phyloP scores from a whole-genome alignment of 371 early-diverging fungal genomes.

The Mortierella sp. region DNA sequence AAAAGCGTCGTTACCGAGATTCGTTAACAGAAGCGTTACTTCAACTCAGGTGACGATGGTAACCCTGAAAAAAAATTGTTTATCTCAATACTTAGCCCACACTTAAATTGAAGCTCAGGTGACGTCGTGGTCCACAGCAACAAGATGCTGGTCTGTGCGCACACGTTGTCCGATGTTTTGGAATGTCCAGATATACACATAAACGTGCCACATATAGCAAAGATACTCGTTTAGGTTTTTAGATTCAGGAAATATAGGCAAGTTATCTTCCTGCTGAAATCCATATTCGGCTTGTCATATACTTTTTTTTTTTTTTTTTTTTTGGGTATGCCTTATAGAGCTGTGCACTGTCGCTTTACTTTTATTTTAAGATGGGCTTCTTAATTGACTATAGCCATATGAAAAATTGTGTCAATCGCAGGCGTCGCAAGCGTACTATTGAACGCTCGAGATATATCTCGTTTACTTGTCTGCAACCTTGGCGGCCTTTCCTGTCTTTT shows the following conservation, averaged over 20 bases:
- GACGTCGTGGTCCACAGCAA: conserved; percentile 16
- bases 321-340: no score
- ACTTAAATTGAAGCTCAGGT: conserved; percentile 17
- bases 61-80: neutral
- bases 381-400: neutral
- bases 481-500: conserved; percentile 79
- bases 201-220: no score
- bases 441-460: no score
- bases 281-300: no score
- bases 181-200: neutral
- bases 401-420: no score
- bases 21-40: conserved; percentile 1
- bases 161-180: neutral
- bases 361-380: neutral
- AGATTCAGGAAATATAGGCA: no score
- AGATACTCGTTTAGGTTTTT: no score
- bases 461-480: conserved; percentile 17
- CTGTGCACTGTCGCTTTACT: neutral
- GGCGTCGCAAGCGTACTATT: no score
- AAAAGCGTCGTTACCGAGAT: neutral
- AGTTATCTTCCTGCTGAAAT: no score
- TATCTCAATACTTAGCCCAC: neutral
- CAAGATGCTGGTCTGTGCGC: conserved; percentile 2
- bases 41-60: conserved; percentile 34
- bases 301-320: no score